Evolutionary conservation across 2,329 filamentous ascomycete species (phyloP), one percentile per base, ranked within the genome.

Genomic region (Harringtonia aguacate): DNA sequence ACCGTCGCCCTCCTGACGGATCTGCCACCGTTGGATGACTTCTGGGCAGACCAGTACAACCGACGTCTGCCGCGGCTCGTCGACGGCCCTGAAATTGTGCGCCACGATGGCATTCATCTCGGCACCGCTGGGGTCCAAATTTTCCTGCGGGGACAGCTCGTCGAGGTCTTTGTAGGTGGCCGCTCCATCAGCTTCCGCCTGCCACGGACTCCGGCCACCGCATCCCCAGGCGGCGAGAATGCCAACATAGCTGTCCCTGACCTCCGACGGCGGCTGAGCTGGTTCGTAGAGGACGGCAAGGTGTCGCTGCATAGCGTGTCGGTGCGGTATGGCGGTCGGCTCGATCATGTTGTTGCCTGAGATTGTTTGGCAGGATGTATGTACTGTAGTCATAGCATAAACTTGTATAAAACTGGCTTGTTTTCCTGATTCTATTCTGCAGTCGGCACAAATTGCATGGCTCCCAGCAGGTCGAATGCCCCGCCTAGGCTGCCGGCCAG

Each of bases 1-100:
- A 50, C 54, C 18, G 53, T 61, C 28, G 41, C 50, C n/a, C 50
- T 62, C 7, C 39, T 56, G 29, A 54, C 55, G 6, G 57, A 60
- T 43, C 55, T 58, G 29, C 53, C 60, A 8, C 57, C 60, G 4
- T 53, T 63, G 2, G 60, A 63, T 48, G 60, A 63, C 47, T 62
- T 62, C 47, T 63, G 60, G 60, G 60, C 58, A n/a, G 60, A 62
- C 39, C 61, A 61, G 46, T 62, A 62, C 46, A 47, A 51, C 12
- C 45, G 59, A 14, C 50, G 61, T 24, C 51, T 59, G 15, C 56
- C 56, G 6, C 53, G 58, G 8, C 55, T 53, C 4, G 50, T 63
- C 20, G 60, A 63, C 38, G 60, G 60, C 0, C 60, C 60, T 9
- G 60, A 63, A 22, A 48, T 63, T 4, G 56, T 59, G 1, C 56